Evolutionary conservation across 257 asterid genomes (phyloP), one percentile per base, ranked within the genome.

Genomic region (Euphrasia confusa): DNA sequence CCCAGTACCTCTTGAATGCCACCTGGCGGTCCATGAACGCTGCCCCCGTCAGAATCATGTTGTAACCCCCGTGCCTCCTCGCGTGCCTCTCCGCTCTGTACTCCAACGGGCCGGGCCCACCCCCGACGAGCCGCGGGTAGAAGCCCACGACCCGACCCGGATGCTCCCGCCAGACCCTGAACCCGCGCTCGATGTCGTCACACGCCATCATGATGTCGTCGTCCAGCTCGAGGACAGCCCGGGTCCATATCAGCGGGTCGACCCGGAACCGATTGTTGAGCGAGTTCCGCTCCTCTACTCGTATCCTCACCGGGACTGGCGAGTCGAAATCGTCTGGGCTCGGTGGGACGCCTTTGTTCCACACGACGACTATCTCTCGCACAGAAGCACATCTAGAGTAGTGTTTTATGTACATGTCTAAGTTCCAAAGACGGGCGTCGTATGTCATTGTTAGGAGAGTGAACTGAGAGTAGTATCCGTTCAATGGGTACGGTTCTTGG

Each of bases 181-280:
- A 93, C 7, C 99, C 99, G 0, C 95, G 83, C 64, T 93, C 99
- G 24, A 93, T 32, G 48, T 93, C 99, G 21, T 93, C 89, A n/a
- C 99, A 93, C 0, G 81, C 68, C 99, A 93, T 89, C 96, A 89
- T 87, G 57, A 93, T 93, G 67, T 89, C 99, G 7, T 93, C 99
- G 13, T 93, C 99, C 0, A 93, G 95, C 82, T 93, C 95, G 14
- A 93, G 90, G 61, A 89, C 95, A 0, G 84, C 95, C 5, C 91
- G 90, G 0, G 97, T 93, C 65, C 67, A 77, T 60, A 93, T 89
- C 70, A 49, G n/a, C 0, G 94, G 91, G 64, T 89, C 99, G 40
- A 71, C 48, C 55, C 71, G 83, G 75, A 93, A 93, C 26, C 99
- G 87, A 59, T 93, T 93, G 81, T 93, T 93, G 40, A 93, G 74